phyloP scores from a whole-genome alignment of 352 stramenopile species.

The Phytophthora citrophthora region DNA sequence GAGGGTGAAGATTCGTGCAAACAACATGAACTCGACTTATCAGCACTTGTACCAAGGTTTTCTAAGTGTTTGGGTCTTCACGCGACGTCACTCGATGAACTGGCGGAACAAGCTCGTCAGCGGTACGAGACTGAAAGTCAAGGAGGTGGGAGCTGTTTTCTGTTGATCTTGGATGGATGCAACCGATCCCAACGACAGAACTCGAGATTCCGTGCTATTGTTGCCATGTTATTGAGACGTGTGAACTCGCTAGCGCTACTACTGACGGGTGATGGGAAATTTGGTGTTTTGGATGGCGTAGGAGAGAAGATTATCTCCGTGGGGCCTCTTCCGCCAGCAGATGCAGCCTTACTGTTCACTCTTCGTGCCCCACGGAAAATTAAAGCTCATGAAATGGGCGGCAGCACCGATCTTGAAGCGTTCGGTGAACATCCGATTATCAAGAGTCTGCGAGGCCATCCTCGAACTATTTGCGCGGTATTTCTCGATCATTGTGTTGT shows the following conservation, averaged over 20 bases:
- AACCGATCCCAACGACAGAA: constrained; percentile 58
- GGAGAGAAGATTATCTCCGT: constrained; percentile 80
- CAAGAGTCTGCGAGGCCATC: constrained; percentile 63
- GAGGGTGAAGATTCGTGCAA: constrained; percentile 32
- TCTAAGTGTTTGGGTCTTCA: constrained; percentile 52
- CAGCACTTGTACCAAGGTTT: constrained; percentile 33
- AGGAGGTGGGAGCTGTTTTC: constrained; percentile 47
- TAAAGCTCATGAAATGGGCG: constrained; percentile 81
- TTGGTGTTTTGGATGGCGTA: constrained; percentile 81
- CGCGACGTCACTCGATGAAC: constrained; percentile 41
- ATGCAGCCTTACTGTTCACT: constrained; percentile 80
- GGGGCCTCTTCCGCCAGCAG: constrained; percentile 62
- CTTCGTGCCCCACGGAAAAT: constrained; percentile 77
- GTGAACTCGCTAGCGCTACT: constrained; percentile 70
- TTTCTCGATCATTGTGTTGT: not conserved
- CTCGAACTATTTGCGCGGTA: constrained; percentile 77
- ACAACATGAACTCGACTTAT: constrained; percentile 9
- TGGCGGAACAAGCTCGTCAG: constrained; percentile 62
- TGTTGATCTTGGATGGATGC: constrained; percentile 84
- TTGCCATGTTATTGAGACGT: constrained; percentile 63
- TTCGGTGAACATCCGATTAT: constrained; percentile 77
- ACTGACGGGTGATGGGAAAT: constrained; percentile 72
- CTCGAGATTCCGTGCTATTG: constrained; percentile 48
- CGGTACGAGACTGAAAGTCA: constrained; percentile 34
- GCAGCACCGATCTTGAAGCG: constrained; percentile 58